Evolutionary conservation across 805 yeast genomes (phyloP), one percentile per base, ranked within the genome.

Genomic region (Blastobotrys attinorum): DNA sequence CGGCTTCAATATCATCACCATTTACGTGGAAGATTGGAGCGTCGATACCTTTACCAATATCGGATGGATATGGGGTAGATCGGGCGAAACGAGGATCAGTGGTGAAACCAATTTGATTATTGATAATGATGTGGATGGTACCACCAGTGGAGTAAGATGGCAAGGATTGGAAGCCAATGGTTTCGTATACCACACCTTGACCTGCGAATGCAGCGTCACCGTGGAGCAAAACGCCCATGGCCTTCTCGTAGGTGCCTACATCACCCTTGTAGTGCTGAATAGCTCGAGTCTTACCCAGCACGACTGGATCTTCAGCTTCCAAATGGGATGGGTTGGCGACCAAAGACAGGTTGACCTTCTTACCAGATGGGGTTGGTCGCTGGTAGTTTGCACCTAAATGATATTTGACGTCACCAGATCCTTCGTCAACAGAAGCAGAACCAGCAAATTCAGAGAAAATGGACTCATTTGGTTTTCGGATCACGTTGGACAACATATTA

Each of bases 171-270:
- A 92, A 83, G 46, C 97, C 97, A 84, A 90, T 81, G 43, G 98
- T 90, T 73, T 92, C 99, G 70, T 92, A 92, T 47, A 92, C 97
- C 45, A 92, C 94, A 80, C 99, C 99, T 72, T 92, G 98, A 52
- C 84, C 98, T 37, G 97, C 89, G 63, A 92, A 89, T 31, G 98
- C 98, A 46, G 99, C 96, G 67, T 92, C 99, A 76, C 99, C 99
- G 66, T 92, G 99, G 66, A 92, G 74, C 66, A 92, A 73, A 48
- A 92, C 84, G 52, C 92, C 83, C 75, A 92, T 73, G 38, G 97
- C 96, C 70, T 88, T 90, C 57, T 79, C 72, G 72, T 72, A 84
- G 37, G 74, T 76, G 51, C 88, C 88, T 52, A 83, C 78, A 62
- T 92, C 97, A 58, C 78, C 72, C 72, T 90, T 90, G 71, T 78